A percentile compares a stretch with the other conserved stretches of the same genome.
Conservation (phyloP, 441 rosid species). For the Euphorbia schlechtendalii region DNA sequence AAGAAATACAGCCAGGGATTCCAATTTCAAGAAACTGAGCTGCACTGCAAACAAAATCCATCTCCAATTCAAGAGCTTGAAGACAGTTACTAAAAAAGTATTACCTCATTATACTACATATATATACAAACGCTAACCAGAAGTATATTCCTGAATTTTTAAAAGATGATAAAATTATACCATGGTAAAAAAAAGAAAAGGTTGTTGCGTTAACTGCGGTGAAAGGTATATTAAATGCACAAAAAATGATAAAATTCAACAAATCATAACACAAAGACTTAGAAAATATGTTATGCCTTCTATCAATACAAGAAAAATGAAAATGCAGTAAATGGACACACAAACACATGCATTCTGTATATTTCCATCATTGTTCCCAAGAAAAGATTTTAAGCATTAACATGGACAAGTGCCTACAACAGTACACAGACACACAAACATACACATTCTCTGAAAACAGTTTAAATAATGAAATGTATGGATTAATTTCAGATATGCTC, state of each 20-base stretch:
- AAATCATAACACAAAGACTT: too few relatives aligned
- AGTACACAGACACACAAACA: too few relatives aligned
- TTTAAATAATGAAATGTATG: not conserved
- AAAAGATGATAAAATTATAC: not conserved
- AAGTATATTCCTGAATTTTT: not conserved
- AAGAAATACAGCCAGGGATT: not conserved
- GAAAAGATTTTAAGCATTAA: not conserved
- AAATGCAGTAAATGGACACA: not conserved
- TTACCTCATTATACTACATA: not conserved
- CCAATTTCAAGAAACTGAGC: constrained; percentile 8
- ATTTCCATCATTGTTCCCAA: not conserved
- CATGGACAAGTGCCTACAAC: not conserved
- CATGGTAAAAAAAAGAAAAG: too few relatives aligned
- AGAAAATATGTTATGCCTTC: too few relatives aligned
- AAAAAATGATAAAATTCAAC: too few relatives aligned
- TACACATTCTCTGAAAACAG: not conserved
- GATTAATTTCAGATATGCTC: not conserved
- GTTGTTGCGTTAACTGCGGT: too few relatives aligned
- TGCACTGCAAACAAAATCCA: constrained; percentile 2
- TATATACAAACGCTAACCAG: not conserved
- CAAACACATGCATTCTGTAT: not conserved
- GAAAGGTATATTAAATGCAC: too few relatives aligned
- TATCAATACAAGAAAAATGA: too few relatives aligned
- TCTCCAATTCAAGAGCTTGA: not conserved
- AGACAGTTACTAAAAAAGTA: not conserved